Evolutionary conservation across 1,139 yeast genomes (phyloP).

Genomic region (Eremothecium cymbalariae): DNA sequence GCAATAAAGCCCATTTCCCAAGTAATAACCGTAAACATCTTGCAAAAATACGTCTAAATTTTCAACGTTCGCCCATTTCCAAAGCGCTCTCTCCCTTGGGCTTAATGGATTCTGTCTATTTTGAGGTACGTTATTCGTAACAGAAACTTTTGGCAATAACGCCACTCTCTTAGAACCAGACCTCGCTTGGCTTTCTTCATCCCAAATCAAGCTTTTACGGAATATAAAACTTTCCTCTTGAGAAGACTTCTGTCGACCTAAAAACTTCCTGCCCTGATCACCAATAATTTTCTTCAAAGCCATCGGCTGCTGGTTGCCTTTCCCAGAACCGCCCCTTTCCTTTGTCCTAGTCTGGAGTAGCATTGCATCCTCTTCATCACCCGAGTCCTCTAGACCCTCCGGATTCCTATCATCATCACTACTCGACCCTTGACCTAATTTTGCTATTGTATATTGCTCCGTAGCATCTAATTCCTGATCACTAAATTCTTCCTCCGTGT

Average conservation of each 20-base stretch:
- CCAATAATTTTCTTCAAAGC: constrained; percentile 5
- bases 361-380: constrained; percentile 14
- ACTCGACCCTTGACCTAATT: constrained; percentile 12
- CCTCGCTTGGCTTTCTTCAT: constrained; percentile 8
- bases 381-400: constrained; percentile 1
- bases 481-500: constrained; percentile 3
- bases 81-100: constrained; percentile 74
- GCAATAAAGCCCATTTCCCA: constrained; percentile 78
- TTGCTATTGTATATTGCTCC: constrained; percentile 9
- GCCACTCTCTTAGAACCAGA: constrained; percentile 5
- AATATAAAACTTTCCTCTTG: constrained; percentile 15
- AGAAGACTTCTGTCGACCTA: constrained; percentile 1
- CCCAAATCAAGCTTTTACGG: constrained; percentile 11
- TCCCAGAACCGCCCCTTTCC: neutral
- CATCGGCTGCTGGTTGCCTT: neutral
- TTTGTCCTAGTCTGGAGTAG: constrained; percentile 8
- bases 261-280: constrained; percentile 1
- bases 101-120: constrained; percentile 31
- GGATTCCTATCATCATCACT: constrained; percentile 10
- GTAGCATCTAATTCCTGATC: constrained; percentile 8
- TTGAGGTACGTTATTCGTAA: constrained; percentile 26
- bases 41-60: constrained; percentile 78
- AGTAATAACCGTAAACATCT: constrained; percentile 75
- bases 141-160: constrained; percentile 22
- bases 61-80: constrained; percentile 95